phyloP scores from a whole-genome alignment of 2,329 filamentous ascomycete species.

The Incumbomyces delicatus region DNA sequence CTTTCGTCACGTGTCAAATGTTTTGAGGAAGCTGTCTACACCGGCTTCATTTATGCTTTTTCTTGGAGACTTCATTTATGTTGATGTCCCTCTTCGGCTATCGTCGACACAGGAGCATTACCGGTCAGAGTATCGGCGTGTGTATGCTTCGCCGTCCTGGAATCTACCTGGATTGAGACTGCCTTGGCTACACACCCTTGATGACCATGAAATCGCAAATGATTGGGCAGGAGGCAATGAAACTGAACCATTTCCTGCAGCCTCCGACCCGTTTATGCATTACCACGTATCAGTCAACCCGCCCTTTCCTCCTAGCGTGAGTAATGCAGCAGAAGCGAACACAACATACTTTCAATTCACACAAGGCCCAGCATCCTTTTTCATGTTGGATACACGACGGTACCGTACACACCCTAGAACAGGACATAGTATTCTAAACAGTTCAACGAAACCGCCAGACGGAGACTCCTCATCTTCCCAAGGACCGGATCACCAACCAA shows the following conservation, averaged over 20 bases:
- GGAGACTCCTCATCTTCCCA: slow-evolving; percentile 6
- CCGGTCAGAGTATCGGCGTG: slow-evolving; percentile 80
- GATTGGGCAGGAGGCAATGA: slow-evolving; percentile 74
- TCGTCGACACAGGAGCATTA: slow-evolving; percentile 67
- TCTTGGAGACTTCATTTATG: slow-evolving; percentile 40
- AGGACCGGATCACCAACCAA: slow-evolving; percentile 47
- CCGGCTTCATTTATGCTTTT: slow-evolving; percentile 57
- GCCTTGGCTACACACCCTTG: slow-evolving; percentile 96
- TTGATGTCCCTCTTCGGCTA: slow-evolving; percentile 73
- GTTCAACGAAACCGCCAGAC: slow-evolving; percentile 8
- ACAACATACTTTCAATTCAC: slow-evolving; percentile 83
- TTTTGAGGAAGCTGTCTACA: slow-evolving; percentile 60
- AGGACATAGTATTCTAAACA: slow-evolving; percentile 3
- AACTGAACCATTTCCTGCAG: slow-evolving; percentile 67
- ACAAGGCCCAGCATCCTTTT: slow-evolving; percentile 86
- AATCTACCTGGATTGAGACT: slow-evolving; percentile 54
- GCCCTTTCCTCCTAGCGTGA: slow-evolving; percentile 49
- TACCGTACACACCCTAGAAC: slow-evolving; percentile 53
- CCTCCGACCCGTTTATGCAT: slow-evolving; percentile 72
- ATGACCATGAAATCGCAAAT: slow-evolving; percentile 93
- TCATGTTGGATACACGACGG: slow-evolving; percentile 83
- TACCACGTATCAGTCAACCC: slow-evolving; percentile 85
- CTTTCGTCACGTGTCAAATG: slow-evolving; percentile 63
- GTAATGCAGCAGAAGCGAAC: slow-evolving; percentile 33
- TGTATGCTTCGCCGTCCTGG: slow-evolving; percentile 97